phyloP scores from a whole-genome alignment of 352 stramenopile genomes.

The Pythium brachiatum region DNA sequence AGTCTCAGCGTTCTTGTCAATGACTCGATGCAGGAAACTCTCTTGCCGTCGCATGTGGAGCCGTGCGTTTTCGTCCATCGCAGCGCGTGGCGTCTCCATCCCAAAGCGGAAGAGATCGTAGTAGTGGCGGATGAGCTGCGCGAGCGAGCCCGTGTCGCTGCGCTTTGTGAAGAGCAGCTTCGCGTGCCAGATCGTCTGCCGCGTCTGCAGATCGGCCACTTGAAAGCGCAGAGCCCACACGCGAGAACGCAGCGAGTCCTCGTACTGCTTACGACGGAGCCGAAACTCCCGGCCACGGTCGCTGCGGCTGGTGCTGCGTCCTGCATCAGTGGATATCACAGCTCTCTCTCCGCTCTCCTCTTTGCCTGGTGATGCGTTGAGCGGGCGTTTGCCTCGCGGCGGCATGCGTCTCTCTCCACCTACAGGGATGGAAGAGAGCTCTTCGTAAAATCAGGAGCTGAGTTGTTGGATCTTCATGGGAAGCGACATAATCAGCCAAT shows the following conservation, averaged over 20 bases:
- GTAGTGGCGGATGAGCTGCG: slow-evolving; percentile 6
- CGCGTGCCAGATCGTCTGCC: neutral
- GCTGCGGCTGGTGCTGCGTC: neutral
- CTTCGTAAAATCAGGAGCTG: neutral
- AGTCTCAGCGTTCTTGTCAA: slow-evolving; percentile 7
- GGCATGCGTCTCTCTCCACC: neutral
- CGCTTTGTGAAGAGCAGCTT: neutral
- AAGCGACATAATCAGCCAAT: neutral
- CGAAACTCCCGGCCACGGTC: neutral
- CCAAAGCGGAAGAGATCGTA: slow-evolving; percentile 13
- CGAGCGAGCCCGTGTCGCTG: slow-evolving; percentile 13
- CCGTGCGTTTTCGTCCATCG: neutral
- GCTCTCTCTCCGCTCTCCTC: neutral
- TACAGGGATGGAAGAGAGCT: neutral
- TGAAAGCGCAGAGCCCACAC: slow-evolving; percentile 1
- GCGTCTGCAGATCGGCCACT: slow-evolving; percentile 5
- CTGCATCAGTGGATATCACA: neutral
- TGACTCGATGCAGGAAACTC: slow-evolving; percentile 7
- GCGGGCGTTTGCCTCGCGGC: neutral
- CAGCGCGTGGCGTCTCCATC: neutral
- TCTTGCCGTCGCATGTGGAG: slow-evolving; percentile 5
- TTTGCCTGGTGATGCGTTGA: neutral
- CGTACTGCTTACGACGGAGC: slow-evolving; percentile 1
- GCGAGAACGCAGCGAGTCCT: neutral
- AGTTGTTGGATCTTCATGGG: neutral